Evolutionary conservation across 192 early-diverging fungal species (phyloP).

Genomic region (Umbelopsis ramanniana): DNA sequence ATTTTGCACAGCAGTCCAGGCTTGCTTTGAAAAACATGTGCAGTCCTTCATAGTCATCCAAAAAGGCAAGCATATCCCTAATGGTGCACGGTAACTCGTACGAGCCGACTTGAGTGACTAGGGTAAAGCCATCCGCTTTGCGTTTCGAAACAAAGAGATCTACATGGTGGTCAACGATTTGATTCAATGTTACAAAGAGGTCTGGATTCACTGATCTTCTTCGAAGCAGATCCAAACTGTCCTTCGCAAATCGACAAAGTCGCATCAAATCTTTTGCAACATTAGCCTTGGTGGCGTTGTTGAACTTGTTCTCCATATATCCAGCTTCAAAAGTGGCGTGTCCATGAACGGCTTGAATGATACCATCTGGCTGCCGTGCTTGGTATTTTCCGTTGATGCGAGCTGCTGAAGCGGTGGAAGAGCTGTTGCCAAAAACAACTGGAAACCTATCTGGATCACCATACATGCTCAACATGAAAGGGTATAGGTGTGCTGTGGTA

Average conservation of each 20-base stretch:
- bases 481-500: background rate
- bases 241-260: background rate
- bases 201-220: background rate
- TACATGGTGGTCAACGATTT: background rate
- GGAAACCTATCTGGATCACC: background rate
- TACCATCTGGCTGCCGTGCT: background rate
- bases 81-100: background rate
- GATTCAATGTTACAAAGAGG: background rate
- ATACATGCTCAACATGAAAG: background rate
- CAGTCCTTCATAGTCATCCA: background rate
- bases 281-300: background rate
- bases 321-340: background rate
- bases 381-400: background rate
- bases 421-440: background rate
- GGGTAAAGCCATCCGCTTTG: background rate
- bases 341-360: background rate
- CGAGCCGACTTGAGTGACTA: background rate
- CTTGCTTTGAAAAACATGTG: background rate
- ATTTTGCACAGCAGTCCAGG: background rate
- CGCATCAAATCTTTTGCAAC: background rate
- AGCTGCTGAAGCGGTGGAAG: background rate
- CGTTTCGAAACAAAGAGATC: background rate
- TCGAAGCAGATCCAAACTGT: background rate
- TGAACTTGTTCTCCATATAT: background rate
- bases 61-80: background rate